phyloP scores from a whole-genome alignment of 257 asterid species.

The Voacanga thouarsii region DNA sequence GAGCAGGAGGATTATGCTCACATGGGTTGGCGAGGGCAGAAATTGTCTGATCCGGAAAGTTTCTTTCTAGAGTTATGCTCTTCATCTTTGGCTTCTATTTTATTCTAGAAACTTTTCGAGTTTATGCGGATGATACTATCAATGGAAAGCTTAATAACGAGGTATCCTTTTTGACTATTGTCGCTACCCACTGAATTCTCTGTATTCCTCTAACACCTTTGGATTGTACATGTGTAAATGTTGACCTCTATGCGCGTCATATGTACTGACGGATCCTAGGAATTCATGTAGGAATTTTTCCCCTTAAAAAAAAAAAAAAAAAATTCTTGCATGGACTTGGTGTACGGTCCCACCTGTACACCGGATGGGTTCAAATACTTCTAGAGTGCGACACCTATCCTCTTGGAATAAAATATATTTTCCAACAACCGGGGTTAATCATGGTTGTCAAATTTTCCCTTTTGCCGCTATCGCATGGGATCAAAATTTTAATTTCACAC shows the following conservation, averaged over 20 bases:
- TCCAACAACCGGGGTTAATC: too few relatives aligned
- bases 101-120: conserved; percentile 37
- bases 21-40: conserved; percentile 73
- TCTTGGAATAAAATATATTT: too few relatives aligned
- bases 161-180: conserved; percentile 34
- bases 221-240: background rate
- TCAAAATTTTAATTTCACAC: too few relatives aligned
- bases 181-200: background rate
- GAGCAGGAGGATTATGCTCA: conserved; percentile 96
- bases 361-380: background rate
- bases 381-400: too few relatives aligned
- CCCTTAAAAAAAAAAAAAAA: too few relatives aligned
- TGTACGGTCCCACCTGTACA: background rate
- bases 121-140: conserved; percentile 23
- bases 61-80: conserved; percentile 59
- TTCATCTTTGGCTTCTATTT: conserved; percentile 82
- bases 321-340: background rate
- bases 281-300: background rate
- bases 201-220: background rate
- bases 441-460: too few relatives aligned
- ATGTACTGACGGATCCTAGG: background rate
- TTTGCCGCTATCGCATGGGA: too few relatives aligned
- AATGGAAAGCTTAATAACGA: conserved; percentile 31
- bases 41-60: conserved; percentile 61
- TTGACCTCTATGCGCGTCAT: background rate